Evolutionary conservation across 306 rosid genomes (phyloP).

Genomic region (Sicyos edulis): DNA sequence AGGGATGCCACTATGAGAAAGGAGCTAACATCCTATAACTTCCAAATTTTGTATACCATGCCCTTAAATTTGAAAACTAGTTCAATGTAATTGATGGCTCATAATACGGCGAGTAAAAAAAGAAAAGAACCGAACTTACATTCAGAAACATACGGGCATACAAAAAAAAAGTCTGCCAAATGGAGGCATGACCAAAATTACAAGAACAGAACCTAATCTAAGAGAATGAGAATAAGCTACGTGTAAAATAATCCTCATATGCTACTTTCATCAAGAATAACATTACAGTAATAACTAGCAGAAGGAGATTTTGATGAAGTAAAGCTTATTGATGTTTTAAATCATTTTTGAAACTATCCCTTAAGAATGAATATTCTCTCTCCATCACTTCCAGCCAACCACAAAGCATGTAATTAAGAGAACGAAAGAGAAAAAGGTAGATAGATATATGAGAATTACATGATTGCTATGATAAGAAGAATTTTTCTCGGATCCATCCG

Average conservation of each 20-base stretch:
- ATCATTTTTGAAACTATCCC: background rate
- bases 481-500: constrained; percentile 97
- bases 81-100: too few relatives aligned
- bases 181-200: too few relatives aligned
- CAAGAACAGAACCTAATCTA: too few relatives aligned
- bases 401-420: background rate
- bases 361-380: background rate
- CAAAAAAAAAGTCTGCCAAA: too few relatives aligned
- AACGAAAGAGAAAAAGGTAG: constrained; percentile 15
- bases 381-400: background rate
- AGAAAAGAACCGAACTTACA: too few relatives aligned
- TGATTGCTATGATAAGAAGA: constrained; percentile 85
- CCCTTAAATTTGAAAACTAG: too few relatives aligned
- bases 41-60: too few relatives aligned
- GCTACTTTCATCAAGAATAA: background rate
- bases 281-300: background rate
- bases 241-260: background rate
- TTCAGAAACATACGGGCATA: too few relatives aligned
- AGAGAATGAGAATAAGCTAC: too few relatives aligned
- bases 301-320: background rate
- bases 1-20: too few relatives aligned
- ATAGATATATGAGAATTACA: constrained; percentile 39
- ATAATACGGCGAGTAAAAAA: too few relatives aligned
- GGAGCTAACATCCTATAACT: too few relatives aligned
- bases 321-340: background rate